Evolutionary conservation across 164 flowering plant genomes (phyloP), one percentile per base, ranked within the genome.

Genomic region (Umbellularia californica): DNA sequence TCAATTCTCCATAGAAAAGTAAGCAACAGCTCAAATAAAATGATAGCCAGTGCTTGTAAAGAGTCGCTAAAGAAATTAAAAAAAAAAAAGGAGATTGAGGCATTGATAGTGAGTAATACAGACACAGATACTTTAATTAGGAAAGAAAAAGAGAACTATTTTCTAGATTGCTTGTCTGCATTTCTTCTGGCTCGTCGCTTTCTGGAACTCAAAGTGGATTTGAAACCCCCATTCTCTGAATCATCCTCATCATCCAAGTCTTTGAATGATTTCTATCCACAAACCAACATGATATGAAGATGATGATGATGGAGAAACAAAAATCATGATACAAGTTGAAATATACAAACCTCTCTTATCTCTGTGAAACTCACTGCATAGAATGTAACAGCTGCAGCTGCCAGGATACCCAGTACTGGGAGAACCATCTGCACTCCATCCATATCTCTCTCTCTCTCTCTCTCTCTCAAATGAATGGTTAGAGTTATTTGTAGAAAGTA

Each of bases 341-440:
- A 63, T 22, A 65, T 41, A 7, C 19, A 51, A 72, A 90, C 94
- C 92, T 92, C 92, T 70, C 94, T 80, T 22, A 90, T 25, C 83
- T 92, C 94, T 47, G 81, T 0, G 69, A 92, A 92, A 88, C 94
- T 90, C 5, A 92, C 97, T 1, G 82, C 97, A 27, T 92, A 92
- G 84, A 89, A 90, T 58, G 92, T 89, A 6, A 81, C 81, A 27
- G 87, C 93, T 7, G 97, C 92, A 41, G 86, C 94, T 41, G 90
- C 97, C 2, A 87, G 81, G 50, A 92, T 88, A 20, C 90, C 91
- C 50, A 87, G 70, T 3, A 92, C 20, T 1, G 93, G 97, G 70
- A 92, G 82, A 0, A 82, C 94, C 25, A 92, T 50, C 68, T 90
- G 92, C 74, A 68, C 27, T 24, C 75, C 75, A 50, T 78, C 81